These are phyloP conservation scores for Trichocladium antarcticum DNA, from an alignment of 495 filamentous ascomycete genomes.

Conservation along the genomic window DNA sequence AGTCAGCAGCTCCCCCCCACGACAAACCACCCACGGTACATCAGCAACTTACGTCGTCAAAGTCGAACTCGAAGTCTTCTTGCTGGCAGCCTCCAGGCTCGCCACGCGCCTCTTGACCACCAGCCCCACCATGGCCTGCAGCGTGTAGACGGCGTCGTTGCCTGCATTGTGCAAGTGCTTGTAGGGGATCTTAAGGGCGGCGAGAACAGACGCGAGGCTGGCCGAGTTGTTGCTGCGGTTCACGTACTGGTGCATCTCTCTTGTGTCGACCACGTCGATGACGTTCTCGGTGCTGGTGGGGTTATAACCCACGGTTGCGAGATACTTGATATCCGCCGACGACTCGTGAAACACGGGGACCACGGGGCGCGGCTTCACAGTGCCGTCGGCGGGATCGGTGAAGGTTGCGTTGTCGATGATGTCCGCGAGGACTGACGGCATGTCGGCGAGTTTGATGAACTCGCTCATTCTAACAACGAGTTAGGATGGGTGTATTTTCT, in stretches of 20 bases:
- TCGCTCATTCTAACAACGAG: constrained; percentile 26
- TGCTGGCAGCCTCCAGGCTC: constrained; percentile 4
- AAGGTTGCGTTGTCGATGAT: constrained; percentile 20
- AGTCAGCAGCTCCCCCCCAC: neutral
- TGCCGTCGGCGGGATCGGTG: neutral
- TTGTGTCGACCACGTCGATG: constrained; percentile 59
- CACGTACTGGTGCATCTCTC: constrained; percentile 50
- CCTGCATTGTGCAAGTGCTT: constrained; percentile 78
- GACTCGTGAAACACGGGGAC: constrained; percentile 72
- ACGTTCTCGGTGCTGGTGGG: constrained; percentile 40
- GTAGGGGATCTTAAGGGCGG: constrained; percentile 48
- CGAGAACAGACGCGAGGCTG: constrained; percentile 50
- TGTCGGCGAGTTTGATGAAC: constrained; percentile 13
- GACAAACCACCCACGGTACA: neutral
- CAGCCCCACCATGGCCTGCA: constrained; percentile 64
- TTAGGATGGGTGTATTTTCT: constrained; percentile 14
- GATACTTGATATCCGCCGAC: constrained; percentile 53
- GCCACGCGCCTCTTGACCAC: constrained; percentile 34
- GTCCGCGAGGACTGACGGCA: constrained; percentile 11
- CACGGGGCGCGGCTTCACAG: constrained; percentile 42
- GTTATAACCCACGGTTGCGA: constrained; percentile 51
- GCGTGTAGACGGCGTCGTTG: constrained; percentile 85
- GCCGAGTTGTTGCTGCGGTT: constrained; percentile 37
- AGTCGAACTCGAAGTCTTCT: too few relatives aligned
- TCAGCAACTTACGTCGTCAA: too few relatives aligned